Evolutionary conservation across 2,329 filamentous ascomycete species (phyloP).

Genomic region (Penicillium occitanis): DNA sequence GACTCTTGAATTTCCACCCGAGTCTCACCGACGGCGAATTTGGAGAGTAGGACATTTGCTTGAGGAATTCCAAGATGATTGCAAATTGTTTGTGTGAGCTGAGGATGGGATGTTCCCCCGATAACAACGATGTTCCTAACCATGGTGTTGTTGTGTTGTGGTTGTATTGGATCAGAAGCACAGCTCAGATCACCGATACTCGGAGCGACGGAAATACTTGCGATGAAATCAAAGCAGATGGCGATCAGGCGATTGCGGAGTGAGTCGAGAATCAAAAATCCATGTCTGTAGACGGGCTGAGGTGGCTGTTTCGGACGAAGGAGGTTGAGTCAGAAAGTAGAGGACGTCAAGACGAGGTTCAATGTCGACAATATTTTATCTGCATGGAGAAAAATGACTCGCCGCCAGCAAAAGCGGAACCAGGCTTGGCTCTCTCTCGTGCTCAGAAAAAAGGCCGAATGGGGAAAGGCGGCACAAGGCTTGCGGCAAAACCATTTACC

Average conservation of each 20-base stretch:
- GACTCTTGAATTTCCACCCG: conserved; percentile 95
- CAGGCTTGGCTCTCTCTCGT: conserved; percentile 23
- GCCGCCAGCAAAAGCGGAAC: conserved; percentile 30
- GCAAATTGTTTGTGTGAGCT: conserved; percentile 83
- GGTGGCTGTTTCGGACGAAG: not conserved
- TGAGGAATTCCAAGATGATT: conserved; percentile 82
- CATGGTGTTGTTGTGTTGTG: conserved; percentile 54
- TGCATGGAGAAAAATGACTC: conserved; percentile 20
- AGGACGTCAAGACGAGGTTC: conserved; percentile 7
- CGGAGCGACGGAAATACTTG: conserved; percentile 1
- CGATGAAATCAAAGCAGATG: not conserved
- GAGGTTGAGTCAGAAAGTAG: not conserved
- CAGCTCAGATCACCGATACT: conserved; percentile 20
- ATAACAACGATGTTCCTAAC: conserved; percentile 94
- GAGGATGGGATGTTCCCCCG: conserved; percentile 87
- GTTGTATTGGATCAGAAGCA: conserved; percentile 16
- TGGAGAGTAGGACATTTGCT: conserved; percentile 78
- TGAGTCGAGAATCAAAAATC: conserved; percentile 2
- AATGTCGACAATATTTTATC: conserved; percentile 15
- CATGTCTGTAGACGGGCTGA: conserved; percentile 3
- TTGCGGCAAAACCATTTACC: conserved; percentile 21
- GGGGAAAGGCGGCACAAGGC: conserved; percentile 16
- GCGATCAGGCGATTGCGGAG: not conserved
- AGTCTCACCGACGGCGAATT: conserved; percentile 94
- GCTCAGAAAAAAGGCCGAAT: conserved; percentile 16